Evolutionary conservation across 208 protist species (phyloP).

Genomic region (Trypanosoma conorhini): DNA sequence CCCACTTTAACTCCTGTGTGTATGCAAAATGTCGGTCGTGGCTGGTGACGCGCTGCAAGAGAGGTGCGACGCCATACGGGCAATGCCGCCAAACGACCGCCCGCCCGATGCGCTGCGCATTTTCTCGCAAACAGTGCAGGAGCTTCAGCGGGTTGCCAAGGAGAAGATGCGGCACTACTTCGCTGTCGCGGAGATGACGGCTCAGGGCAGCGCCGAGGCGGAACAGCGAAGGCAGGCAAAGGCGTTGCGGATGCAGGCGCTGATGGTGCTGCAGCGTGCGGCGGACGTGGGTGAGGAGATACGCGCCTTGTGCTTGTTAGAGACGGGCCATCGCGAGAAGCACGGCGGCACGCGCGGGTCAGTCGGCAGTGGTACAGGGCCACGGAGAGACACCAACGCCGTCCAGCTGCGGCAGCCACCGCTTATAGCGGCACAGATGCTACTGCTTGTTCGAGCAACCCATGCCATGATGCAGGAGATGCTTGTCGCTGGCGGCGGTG

Average conservation of each 20-base stretch:
- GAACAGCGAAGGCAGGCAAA: background rate
- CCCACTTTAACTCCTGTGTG: background rate
- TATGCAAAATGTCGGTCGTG: background rate
- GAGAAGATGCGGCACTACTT: slow-evolving; percentile 4
- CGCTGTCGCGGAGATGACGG: background rate
- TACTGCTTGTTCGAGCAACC: slow-evolving; percentile 13
- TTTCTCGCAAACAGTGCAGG: slow-evolving; percentile 2
- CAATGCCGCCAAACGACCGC: background rate
- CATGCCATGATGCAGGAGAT: slow-evolving; percentile 23
- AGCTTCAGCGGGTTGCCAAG: slow-evolving; percentile 14
- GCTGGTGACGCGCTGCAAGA: background rate
- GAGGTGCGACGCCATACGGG: background rate
- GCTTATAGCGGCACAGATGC: slow-evolving; percentile 8
- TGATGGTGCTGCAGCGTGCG: slow-evolving; percentile 5
- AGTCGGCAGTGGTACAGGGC: background rate
- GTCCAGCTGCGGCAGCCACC: slow-evolving; percentile 13
- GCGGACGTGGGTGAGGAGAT: slow-evolving; percentile 1
- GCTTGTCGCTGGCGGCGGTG: background rate
- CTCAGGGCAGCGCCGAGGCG: background rate
- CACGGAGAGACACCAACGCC: background rate
- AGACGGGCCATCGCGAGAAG: background rate
- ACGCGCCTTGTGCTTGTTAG: background rate
- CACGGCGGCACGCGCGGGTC: background rate
- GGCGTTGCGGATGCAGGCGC: background rate
- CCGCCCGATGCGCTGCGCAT: background rate